Evolutionary conservation across 139 green algal genomes (phyloP), one percentile per base, ranked within the genome.

Genomic region (Picochlorum sp.): DNA sequence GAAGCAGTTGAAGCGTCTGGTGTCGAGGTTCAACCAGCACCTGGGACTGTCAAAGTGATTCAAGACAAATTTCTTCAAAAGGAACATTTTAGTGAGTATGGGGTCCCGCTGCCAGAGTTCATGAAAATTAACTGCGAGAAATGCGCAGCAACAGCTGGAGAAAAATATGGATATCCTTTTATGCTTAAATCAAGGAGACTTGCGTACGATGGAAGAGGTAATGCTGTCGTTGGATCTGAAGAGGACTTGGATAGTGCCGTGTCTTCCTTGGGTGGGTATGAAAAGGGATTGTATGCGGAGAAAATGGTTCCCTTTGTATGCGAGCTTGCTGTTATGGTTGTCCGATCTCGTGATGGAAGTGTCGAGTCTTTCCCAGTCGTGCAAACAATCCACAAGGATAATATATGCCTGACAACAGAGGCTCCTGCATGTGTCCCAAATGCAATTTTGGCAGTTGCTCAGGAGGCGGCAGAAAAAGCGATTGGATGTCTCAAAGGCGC

Each of bases 1-100:
- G 72, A 92, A 66, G 75, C 73, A 23, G 85, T 79, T 63, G 14
- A 26, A 18, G 69, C 67, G 38, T 60, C 64, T 20, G 83, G 74
- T n/a, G 57, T 95, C 14, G 84, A 92, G 66, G 83, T 96, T 41
- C 81, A 97, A 75, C 90, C 88, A 14, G 85, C 77, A 3, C 77
- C 84, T 1, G 45, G 51, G 24, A 93, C 86, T 6, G 74, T 95
- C 65, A 71, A 72, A 15, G 49, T 86, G 26, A 90, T 90, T 47
- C 84, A 90, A 76, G 93, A 99, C 80, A 98, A 98, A 84, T 95
- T 76, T 57, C 54, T 55, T 7, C 93, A 99, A 79, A 99, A 99
- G 83, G 56, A 83, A 58, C 82, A 97, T 77, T 96, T 99, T 60
- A 20, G 21, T 6, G 58, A 67, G 2, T 37, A 74, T 26, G 85